Evolutionary conservation across 176 grass and related monocot genomes (phyloP).

Genomic region (Lolium multiflorum): DNA sequence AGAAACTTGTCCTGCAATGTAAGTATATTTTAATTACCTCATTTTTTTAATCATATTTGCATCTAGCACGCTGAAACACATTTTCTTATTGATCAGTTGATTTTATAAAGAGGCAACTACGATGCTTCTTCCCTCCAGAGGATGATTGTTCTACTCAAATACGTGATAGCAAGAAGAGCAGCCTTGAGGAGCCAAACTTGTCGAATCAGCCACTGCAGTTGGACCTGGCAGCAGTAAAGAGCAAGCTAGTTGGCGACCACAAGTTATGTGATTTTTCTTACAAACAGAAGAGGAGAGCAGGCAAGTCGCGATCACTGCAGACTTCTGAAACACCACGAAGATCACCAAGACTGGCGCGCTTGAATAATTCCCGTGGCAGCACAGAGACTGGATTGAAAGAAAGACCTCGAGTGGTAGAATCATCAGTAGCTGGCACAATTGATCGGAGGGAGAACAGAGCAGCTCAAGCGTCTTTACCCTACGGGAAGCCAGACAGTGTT

Average conservation of each 20-base stretch:
- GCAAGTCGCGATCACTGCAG: constrained; percentile 21
- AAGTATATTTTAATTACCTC: constrained; percentile 35
- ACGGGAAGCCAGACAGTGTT: background rate
- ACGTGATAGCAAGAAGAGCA: constrained; percentile 18
- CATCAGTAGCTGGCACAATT: background rate
- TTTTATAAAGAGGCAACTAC: constrained; percentile 50
- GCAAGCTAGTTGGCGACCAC: constrained; percentile 31
- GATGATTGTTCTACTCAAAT: constrained; percentile 34
- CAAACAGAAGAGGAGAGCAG: constrained; percentile 14
- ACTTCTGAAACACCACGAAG: constrained; percentile 47
- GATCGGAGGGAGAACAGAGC: constrained; percentile 28
- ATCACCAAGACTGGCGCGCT: constrained; percentile 44
- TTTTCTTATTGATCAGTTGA: constrained; percentile 47
- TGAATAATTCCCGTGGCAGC: constrained; percentile 16
- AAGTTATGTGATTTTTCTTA: constrained; percentile 37
- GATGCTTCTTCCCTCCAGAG: constrained; percentile 44
- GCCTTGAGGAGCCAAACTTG: constrained; percentile 15
- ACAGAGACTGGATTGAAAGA: constrained; percentile 21
- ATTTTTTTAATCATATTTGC: constrained; percentile 16
- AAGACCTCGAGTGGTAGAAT: constrained; percentile 32
- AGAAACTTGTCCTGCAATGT: constrained; percentile 56
- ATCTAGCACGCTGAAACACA: constrained; percentile 26
- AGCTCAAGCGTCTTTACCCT: constrained; percentile 15
- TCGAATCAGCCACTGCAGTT: constrained; percentile 23
- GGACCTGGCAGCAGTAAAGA: constrained; percentile 37